Conservation (phyloP, 140 eudicot species). For the Oenanthe javanica region DNA sequence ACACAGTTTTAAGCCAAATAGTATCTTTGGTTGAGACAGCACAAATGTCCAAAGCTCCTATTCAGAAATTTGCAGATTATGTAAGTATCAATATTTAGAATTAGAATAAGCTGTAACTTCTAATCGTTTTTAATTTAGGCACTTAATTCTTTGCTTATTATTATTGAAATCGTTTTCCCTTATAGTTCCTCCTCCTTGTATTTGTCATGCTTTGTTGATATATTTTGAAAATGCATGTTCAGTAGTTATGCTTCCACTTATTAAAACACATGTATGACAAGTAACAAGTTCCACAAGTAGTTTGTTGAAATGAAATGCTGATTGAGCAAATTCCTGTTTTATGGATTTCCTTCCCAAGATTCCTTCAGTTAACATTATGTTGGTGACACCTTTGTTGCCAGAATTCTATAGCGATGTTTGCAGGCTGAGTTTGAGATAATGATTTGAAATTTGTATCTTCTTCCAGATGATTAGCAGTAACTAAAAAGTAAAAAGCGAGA, state of each 20-base stretch:
- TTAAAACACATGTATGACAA: neutral
- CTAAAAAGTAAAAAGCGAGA: neutral
- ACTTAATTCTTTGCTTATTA: neutral
- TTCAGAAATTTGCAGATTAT: conserved; percentile 89
- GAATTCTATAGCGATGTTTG: neutral
- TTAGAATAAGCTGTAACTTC: neutral
- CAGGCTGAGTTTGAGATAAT: neutral
- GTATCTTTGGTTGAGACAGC: conserved; percentile 91
- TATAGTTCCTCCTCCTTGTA: neutral
- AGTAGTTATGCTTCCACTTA: neutral
- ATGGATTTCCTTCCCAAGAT: neutral
- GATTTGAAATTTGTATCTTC: neutral
- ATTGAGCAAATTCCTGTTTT: neutral
- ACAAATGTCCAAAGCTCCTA: conserved; percentile 99
- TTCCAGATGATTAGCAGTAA: neutral
- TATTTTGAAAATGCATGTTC: neutral
- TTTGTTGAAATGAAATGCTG: neutral
- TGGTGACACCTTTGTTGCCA: neutral
- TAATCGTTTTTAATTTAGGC: neutral
- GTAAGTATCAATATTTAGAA: conserved; percentile 37
- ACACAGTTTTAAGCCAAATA: conserved; percentile 91
- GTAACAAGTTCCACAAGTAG: neutral
- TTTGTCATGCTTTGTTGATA: neutral
- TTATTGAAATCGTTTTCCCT: neutral
- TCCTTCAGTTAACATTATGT: neutral